These are phyloP conservation scores for Friedmanniomyces simplex DNA, from an alignment of 495 filamentous ascomycete species.

Conservation along the genomic window DNA sequence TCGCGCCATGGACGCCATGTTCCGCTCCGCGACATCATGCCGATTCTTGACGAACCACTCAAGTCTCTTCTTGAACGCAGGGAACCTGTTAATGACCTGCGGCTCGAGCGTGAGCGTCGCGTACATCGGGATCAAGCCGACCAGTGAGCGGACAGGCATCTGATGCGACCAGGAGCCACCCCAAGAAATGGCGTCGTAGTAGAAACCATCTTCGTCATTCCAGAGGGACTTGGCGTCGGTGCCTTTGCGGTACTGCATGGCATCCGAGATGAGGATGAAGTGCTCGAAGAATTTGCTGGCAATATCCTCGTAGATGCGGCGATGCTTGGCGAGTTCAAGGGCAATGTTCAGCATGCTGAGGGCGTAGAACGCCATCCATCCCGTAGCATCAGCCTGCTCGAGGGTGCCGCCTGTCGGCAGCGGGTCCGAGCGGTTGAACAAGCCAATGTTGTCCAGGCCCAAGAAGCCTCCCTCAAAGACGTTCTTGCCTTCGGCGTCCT, in stretches of 20 bases:
- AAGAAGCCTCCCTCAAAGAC: conserved; percentile 95
- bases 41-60: conserved; percentile 88
- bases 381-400: conserved; percentile 93
- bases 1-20: conserved; percentile 80
- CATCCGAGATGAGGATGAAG: conserved; percentile 94
- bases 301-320: conserved; percentile 95
- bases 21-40: conserved; percentile 75
- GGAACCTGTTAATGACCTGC: conserved; percentile 82
- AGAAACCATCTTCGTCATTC: conserved; percentile 92
- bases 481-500: conserved; percentile 87
- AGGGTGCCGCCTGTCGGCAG: conserved; percentile 85
- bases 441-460: conserved; percentile 91
- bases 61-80: conserved; percentile 83
- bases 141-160: conserved; percentile 80
- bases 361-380: conserved; percentile 98
- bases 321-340: conserved; percentile 85
- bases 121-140: conserved; percentile 87
- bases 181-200: conserved; percentile 96
- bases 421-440: conserved; percentile 97
- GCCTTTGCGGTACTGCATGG: conserved; percentile 81
- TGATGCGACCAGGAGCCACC: conserved; percentile 88
- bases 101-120: conserved; percentile 87
- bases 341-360: conserved; percentile 94
- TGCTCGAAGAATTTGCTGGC: conserved; percentile 98
- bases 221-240: conserved; percentile 76